phyloP scores from a whole-genome alignment of 352 stramenopile species.

The Albugo candida region DNA sequence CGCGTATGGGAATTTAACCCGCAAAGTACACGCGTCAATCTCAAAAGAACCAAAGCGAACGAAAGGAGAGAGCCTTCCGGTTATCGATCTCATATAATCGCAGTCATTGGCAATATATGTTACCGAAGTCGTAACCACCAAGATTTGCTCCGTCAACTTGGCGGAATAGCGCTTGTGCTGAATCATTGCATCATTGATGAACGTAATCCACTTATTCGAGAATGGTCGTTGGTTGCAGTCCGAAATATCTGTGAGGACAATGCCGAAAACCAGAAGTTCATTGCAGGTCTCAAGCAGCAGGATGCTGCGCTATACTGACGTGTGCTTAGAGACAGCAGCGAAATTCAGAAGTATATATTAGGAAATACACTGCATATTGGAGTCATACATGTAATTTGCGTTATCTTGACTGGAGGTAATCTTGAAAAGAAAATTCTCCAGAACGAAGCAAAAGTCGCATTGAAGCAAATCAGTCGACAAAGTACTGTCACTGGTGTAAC shows the following conservation, averaged over 20 bases:
- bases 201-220: constrained; percentile 67
- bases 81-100: constrained; percentile 60
- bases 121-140: constrained; percentile 47
- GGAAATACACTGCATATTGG: too few relatives aligned
- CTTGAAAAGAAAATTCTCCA: too few relatives aligned
- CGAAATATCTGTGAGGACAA: constrained; percentile 79
- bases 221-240: constrained; percentile 78
- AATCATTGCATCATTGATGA: constrained; percentile 83
- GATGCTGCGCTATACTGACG: neutral
- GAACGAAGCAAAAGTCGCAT: too few relatives aligned
- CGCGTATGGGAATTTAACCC: constrained; percentile 30
- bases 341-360: too few relatives aligned
- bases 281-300: constrained; percentile 42
- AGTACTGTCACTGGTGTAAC: too few relatives aligned
- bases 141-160: constrained; percentile 52
- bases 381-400: too few relatives aligned
- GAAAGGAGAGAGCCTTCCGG: constrained; percentile 21
- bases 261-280: constrained; percentile 45
- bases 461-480: too few relatives aligned
- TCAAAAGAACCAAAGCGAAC: neutral
- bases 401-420: too few relatives aligned
- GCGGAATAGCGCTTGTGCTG: constrained; percentile 62
- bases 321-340: too few relatives aligned
- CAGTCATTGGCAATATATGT: constrained; percentile 64
- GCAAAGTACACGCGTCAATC: constrained; percentile 1